phyloP scores from a whole-genome alignment of 495 filamentous ascomycete species.

The Aspergillus incahuasiensis region DNA sequence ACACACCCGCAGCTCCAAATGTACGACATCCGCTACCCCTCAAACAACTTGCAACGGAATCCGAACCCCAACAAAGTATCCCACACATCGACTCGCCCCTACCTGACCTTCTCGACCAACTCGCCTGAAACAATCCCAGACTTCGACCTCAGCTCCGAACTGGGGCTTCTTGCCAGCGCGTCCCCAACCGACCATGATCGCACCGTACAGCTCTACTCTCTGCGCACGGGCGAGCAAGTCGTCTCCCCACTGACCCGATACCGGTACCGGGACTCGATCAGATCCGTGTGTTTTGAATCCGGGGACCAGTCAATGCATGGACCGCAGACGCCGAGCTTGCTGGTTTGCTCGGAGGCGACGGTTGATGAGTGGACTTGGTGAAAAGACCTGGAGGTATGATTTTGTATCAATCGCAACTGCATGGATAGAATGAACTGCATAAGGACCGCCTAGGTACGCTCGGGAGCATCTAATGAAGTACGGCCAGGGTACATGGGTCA shows the following conservation, averaged over 20 bases:
- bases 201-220: slow-evolving; percentile 38
- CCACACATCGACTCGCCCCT: slow-evolving; percentile 33
- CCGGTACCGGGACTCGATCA: slow-evolving; percentile 26
- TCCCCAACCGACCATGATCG: slow-evolving; percentile 28
- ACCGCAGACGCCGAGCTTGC: slow-evolving; percentile 32
- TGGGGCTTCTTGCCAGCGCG: slow-evolving; percentile 35
- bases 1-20: slow-evolving; percentile 34
- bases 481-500: not conserved
- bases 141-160: slow-evolving; percentile 36
- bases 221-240: slow-evolving; percentile 32
- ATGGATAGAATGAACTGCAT: too few relatives aligned
- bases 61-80: slow-evolving; percentile 23
- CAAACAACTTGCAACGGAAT: slow-evolving; percentile 27
- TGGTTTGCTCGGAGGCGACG: slow-evolving; percentile 29
- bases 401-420: not conserved
- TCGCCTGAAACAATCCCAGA: slow-evolving; percentile 22
- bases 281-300: slow-evolving; percentile 34
- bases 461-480: not conserved
- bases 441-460: too few relatives aligned
- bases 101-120: slow-evolving; percentile 33
- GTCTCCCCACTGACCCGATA: slow-evolving; percentile 28
- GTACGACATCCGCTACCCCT: slow-evolving; percentile 42
- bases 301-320: slow-evolving; percentile 23
- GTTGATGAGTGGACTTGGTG: slow-evolving; percentile 43
- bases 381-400: not conserved